Percentiles rank a stretch among this genome's conserved stretches.
phyloP scores from a whole-genome alignment of 495 filamentous ascomycete species.

The Lasiosphaeria miniovina region DNA sequence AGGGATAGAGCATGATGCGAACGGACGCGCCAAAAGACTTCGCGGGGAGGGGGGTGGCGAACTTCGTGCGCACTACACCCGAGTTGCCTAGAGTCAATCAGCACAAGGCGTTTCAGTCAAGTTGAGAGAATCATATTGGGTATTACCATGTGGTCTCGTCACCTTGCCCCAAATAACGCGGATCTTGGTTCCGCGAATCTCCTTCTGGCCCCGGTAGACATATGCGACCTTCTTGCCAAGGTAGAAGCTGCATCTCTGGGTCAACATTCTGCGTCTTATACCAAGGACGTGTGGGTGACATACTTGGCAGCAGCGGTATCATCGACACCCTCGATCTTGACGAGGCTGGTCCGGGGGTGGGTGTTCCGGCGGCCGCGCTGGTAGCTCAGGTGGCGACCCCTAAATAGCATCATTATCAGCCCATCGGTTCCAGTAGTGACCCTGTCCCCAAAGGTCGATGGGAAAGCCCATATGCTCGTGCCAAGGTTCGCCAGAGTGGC shows the following conservation, averaged over 20 bases:
- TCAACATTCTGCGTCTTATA: conserved; percentile 24
- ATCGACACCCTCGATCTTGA: conserved; percentile 97
- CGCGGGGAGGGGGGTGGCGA: conserved; percentile 89
- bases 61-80: conserved; percentile 93
- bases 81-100: conserved; percentile 68
- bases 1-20: conserved; percentile 99
- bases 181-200: conserved; percentile 94
- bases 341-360: conserved; percentile 80
- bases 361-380: conserved; percentile 81
- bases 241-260: conserved; percentile 62
- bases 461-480: no score
- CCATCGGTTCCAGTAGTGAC: conserved; percentile 3
- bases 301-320: conserved; percentile 80
- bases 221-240: conserved; percentile 95
- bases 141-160: conserved; percentile 86
- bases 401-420: conserved; percentile 43
- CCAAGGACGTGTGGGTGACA: conserved; percentile 31
- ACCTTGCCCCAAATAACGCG: conserved; percentile 99
- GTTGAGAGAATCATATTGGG: not conserved
- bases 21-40: conserved; percentile 95
- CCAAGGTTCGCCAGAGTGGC: not conserved
- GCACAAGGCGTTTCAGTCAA: not conserved
- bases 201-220: conserved; percentile 90
- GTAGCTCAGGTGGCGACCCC: conserved; percentile 91
- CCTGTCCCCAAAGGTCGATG: no score